phyloP scores from a whole-genome alignment of 805 yeast genomes.

The Brettanomyces bruxellensis region DNA sequence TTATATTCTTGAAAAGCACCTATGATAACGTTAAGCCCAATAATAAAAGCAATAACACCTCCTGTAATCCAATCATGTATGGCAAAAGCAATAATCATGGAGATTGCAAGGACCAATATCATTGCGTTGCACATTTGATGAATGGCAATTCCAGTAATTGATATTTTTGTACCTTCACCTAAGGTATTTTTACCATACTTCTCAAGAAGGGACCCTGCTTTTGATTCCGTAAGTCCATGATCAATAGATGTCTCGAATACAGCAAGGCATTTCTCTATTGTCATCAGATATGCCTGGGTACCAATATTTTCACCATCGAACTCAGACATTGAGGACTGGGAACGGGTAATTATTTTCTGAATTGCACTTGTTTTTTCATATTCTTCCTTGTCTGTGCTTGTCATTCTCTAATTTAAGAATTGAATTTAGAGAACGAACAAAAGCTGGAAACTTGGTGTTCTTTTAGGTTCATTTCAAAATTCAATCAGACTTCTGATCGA shows the following conservation, averaged over 20 bases:
- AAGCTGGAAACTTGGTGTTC: too few relatives aligned
- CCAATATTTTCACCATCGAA: constrained; percentile 4
- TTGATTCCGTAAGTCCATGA: constrained; percentile 36
- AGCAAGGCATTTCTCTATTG: constrained; percentile 11
- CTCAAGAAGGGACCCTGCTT: constrained; percentile 22
- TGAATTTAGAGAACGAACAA: too few relatives aligned
- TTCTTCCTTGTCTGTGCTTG: neutral
- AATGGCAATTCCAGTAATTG: constrained; percentile 44
- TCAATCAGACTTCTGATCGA: too few relatives aligned
- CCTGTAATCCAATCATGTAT: constrained; percentile 76
- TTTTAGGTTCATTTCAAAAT: too few relatives aligned
- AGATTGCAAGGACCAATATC: constrained; percentile 62
- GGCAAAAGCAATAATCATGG: constrained; percentile 64
- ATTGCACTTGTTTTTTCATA: constrained; percentile 5
- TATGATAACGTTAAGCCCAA: constrained; percentile 51
- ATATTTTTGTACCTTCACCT: constrained; percentile 50
- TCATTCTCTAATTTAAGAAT: too few relatives aligned
- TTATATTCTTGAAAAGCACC: constrained; percentile 65
- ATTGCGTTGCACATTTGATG: constrained; percentile 72
- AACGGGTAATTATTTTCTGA: constrained; percentile 5
- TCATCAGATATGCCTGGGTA: constrained; percentile 15
- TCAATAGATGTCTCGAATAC: constrained; percentile 28
- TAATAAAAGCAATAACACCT: constrained; percentile 68
- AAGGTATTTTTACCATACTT: constrained; percentile 50
- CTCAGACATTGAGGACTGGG: constrained; percentile 1